Evolutionary conservation across 2,329 filamentous ascomycete genomes (phyloP).

Genomic region (Colletotrichum lini): DNA sequence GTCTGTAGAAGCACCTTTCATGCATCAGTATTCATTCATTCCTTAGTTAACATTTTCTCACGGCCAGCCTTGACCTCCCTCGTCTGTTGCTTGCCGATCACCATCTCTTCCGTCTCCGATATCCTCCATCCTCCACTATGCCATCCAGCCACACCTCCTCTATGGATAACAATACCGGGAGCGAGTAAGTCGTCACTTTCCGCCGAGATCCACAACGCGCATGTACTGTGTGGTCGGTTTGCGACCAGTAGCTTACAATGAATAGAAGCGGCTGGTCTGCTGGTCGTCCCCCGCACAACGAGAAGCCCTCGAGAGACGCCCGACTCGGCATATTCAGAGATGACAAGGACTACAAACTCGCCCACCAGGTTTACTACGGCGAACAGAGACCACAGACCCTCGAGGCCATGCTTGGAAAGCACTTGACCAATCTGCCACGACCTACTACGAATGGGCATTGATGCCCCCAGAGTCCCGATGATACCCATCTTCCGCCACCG

Average conservation of each 20-base stretch:
- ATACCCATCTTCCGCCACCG: not conserved
- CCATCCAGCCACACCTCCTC: slow-evolving; percentile 2
- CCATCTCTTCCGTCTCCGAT: not conserved
- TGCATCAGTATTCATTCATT: not conserved
- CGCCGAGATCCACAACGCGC: too few relatives aligned
- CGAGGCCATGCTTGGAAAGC: not conserved
- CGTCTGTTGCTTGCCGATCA: too few relatives aligned
- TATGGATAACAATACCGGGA: slow-evolving; percentile 6
- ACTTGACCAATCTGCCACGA: not conserved
- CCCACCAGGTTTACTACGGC: not conserved
- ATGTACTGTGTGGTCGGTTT: too few relatives aligned
- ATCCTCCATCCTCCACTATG: not conserved
- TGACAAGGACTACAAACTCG: slow-evolving; percentile 9
- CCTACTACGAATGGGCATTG: not conserved
- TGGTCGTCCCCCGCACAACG: not conserved
- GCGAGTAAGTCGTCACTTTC: not conserved
- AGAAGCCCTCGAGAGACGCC: slow-evolving; percentile 7
- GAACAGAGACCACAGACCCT: not conserved
- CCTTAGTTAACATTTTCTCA: too few relatives aligned
- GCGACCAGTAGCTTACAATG: not conserved
- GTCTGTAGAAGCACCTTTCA: not conserved
- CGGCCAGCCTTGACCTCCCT: too few relatives aligned
- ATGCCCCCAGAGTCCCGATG: not conserved
- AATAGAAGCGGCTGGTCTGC: not conserved
- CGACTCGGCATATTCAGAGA: slow-evolving; percentile 7